These are phyloP conservation scores for Chlamydomonas applanata DNA, from an alignment of 139 green algal species.

Conservation along the genomic window DNA sequence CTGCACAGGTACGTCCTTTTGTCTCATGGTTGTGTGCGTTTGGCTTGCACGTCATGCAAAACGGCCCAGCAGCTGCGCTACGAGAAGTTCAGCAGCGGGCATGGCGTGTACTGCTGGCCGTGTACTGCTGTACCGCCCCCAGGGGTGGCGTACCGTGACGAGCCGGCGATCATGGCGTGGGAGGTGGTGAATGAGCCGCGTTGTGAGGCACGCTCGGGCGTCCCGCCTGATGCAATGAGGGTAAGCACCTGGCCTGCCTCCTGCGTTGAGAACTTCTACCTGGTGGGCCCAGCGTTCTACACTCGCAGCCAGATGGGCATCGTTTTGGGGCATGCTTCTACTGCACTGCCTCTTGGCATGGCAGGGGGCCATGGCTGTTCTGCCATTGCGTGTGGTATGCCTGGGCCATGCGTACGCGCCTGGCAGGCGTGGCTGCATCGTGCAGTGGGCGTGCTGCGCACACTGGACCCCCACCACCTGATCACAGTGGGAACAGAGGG, in stretches of 20 bases:
- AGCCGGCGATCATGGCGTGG: slow-evolving; percentile 79
- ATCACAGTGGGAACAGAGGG: slow-evolving; percentile 68
- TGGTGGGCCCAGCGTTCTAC: slow-evolving; percentile 25
- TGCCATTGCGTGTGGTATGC: no score
- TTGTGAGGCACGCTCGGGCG: not conserved
- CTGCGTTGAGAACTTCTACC: not conserved
- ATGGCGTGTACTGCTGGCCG: no score
- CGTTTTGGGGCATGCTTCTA: no score
- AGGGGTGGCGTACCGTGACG: slow-evolving; percentile 48
- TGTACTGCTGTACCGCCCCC: not conserved
- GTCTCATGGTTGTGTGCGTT: no score
- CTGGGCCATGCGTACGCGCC: no score
- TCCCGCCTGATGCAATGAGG: not conserved
- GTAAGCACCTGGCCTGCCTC: no score
- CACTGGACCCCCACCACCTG: slow-evolving; percentile 60
- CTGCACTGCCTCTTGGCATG: no score
- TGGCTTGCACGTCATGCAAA: no score
- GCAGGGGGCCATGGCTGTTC: no score
- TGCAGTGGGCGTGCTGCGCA: slow-evolving; percentile 51
- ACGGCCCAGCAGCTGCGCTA: no score
- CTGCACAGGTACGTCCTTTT: not conserved
- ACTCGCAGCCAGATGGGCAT: no score
- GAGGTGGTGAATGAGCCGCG: slow-evolving; percentile 82
- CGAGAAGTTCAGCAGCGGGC: no score
- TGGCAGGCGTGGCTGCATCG: slow-evolving; percentile 46